Conservation (phyloP, 78 protist genomes). For the Capsaspora owczarzaki region DNA sequence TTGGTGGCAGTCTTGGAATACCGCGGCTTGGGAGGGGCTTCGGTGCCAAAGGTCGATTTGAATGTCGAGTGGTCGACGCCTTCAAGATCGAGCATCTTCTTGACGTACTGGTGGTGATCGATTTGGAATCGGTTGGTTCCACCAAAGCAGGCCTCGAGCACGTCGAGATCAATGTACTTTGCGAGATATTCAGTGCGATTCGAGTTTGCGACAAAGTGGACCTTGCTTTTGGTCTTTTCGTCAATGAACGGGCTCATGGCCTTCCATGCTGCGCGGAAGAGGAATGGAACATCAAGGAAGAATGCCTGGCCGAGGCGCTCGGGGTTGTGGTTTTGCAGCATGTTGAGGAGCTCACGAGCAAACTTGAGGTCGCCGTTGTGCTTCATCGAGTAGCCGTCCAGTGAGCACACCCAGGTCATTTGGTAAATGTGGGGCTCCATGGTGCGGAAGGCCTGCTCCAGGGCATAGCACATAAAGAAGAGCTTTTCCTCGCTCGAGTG, state of each 20-base stretch:
- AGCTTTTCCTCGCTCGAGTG: background rate
- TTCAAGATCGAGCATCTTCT: too few species aligned
- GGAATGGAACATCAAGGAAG: background rate
- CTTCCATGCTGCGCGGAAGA: background rate
- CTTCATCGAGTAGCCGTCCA: background rate
- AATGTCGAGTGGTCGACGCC: too few species aligned
- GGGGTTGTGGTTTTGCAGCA: constrained; percentile 6
- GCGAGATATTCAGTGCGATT: too few species aligned
- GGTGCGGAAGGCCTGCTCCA: background rate
- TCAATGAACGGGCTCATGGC: background rate
- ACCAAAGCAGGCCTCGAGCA: too few species aligned
- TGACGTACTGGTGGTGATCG: too few species aligned
- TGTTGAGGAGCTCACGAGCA: too few species aligned
- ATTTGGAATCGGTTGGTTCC: too few species aligned
- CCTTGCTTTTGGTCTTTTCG: background rate
- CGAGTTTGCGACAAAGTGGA: background rate
- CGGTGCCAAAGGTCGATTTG: too few species aligned
- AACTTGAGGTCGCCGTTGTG: background rate
- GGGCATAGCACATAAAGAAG: background rate
- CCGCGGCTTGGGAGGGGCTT: too few species aligned
- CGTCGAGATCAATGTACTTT: too few species aligned
- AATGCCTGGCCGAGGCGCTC: constrained; percentile 8
- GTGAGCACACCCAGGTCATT: background rate
- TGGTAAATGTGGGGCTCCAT: background rate
- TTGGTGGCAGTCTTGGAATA: too few species aligned